Base-by-base conservation (phyloP, 345 rosid species). In the Alliaria petiolata region DNA sequence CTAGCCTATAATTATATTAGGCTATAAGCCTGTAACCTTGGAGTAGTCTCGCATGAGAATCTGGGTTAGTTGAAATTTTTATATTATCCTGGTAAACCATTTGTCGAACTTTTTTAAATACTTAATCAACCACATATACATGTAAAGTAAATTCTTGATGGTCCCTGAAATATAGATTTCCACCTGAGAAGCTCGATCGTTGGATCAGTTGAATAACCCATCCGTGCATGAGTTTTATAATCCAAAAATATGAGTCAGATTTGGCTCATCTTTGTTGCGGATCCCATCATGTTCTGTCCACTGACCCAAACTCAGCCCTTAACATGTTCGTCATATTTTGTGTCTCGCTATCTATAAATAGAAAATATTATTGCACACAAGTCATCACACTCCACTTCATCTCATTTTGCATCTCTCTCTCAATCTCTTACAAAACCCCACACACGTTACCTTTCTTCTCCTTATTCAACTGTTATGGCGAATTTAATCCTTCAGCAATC, bases 251-350 rank as follows among this genome's bases (percentile, higher is more conserved):
- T 67, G 51, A 68, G 15, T 52, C 50, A 6, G 34, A 61, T 36
- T 15, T 43, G 40, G 17, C 69, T 59, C 50, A n/a, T 51, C n/a
- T 36, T 56, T 15, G 36, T 16, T 51, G 35, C 22, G 52, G 74
- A 75, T 52, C 65, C 79, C 79, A 69, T 76, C 71, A 76, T 62
- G 40, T 46, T 55, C 43, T 63, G 71, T 62, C 75, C 75, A 69
- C 70, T 76, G 46, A 25, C 51, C 63, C 28, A 59, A 67, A 25
- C 17, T 76, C 25, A 26, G 54, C 53, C 30, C 78, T 56, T 42
- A 25, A 43, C 40, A 11, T 69, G 34, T 38, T 75, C 42, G 0
- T 17, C 38, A 25, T 26, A 39, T 8, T 35, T 17, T 62, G 42
- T 43, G 28, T 61, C 19, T 61, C 9, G 11, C 50, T 26, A 33